Evolutionary conservation across 2,329 filamentous ascomycete species (phyloP), one percentile per base, ranked within the genome.

Genomic region (Apiospora hydei): DNA sequence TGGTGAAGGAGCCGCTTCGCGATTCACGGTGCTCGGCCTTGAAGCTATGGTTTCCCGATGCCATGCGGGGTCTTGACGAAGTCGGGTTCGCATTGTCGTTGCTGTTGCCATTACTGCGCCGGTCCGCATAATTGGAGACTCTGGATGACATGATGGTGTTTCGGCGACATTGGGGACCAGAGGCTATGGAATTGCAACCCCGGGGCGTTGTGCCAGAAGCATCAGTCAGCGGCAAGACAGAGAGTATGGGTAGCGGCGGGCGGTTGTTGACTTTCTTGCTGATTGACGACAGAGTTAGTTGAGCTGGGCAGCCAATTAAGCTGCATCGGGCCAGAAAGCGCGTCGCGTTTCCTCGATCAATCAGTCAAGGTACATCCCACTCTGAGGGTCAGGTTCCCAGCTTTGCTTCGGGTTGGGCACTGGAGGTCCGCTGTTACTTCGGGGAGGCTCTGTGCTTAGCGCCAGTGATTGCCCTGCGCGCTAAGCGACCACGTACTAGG

Each of bases 101-200:
- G 73, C 72, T 81, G 78, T 79, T 80, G 77, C 80, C 83, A 77
- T 83, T 85, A 75, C 83, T 79, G 79, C 85, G 86, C 78, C 83
- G 77, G 72, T 82, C 81, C 75, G 78, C 72, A 75, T 81, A 78
- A 71, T 77, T 82, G 74, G 85, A 83, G 76, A 83, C 81, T 71
- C 78, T 77, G n/a, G 80, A 81, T 71, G 80, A 80, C 80, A 81
- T 81, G 69, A 67, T 81, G 71, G 72, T 71, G 72, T 38, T 38
- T n/a, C 69, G 64, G 69, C 71, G 74, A 68, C 41, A 68, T 68
- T 64, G 57, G 57, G 57, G 41, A 13, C 18, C 30, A 41, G 57
- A 41, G 57, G 30, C 11, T 64, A n/a, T 41, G 57, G 57, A 64
- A 64, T 64, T 38, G 57, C 18, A 34, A 24, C 57, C 34, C 34